Evolutionary conservation across 306 rosid species (phyloP).

Genomic region (Casuarina cunninghamiana): DNA sequence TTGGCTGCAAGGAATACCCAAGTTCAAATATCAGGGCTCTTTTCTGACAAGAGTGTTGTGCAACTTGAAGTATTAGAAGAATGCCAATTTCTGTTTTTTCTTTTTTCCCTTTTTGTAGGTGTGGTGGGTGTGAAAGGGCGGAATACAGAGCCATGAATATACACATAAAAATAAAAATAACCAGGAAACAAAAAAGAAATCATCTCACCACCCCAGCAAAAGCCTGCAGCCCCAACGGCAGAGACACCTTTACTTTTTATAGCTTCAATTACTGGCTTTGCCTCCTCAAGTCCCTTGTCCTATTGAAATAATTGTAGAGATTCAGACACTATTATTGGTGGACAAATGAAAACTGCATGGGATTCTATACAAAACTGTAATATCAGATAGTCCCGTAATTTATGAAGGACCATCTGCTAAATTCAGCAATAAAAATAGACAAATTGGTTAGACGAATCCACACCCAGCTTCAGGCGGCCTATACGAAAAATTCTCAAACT

Average conservation of each 20-base stretch:
- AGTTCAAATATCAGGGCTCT: not conserved
- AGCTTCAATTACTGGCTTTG: conserved; percentile 54
- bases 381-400: not conserved
- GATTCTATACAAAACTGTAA: not conserved
- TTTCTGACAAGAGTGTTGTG: not conserved
- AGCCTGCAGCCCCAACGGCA: conserved; percentile 62
- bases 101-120: no score
- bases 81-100: not conserved
- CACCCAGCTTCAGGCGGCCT: not conserved
- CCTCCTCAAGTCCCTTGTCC: conserved; percentile 60
- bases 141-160: not conserved
- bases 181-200: not conserved
- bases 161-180: not conserved
- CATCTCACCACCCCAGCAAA: conserved; percentile 77
- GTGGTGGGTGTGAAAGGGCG: no score
- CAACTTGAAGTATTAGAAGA: not conserved
- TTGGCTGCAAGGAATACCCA: conserved; percentile 42
- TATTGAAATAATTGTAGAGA: conserved; percentile 23
- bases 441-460: not conserved
- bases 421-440: not conserved
- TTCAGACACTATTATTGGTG: not conserved
- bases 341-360: not conserved
- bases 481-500: not conserved
- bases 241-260: conserved; percentile 59
- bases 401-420: not conserved